Evolutionary conservation across 2,329 filamentous ascomycete species (phyloP), one percentile per base, ranked within the genome.

Genomic region (Aspergillus chevalieri): DNA sequence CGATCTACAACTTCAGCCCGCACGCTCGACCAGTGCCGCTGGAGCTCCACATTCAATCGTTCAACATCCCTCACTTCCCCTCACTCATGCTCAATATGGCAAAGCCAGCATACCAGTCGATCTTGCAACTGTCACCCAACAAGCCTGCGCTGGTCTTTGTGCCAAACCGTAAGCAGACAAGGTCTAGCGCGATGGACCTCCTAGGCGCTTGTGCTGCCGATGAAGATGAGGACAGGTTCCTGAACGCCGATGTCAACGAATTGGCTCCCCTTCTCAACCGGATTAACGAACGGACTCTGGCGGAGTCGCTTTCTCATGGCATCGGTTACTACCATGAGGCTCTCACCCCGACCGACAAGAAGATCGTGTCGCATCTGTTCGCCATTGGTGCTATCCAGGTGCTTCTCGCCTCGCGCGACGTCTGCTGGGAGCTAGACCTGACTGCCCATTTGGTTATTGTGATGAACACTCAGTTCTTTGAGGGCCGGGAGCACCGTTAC

Each of bases 41-140:
- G 28, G 92, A 97, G 67, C 81, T 98, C 50, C 90, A 96, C 66
- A 86, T 98, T 44, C 93, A 98, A 70, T 92, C 91, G 1, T 98
- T 93, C 73, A 88, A 85, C 24, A 95, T 95, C 52, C 90, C 94
- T 43, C 94, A 98, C 66, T 96, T 95, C 74, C 94, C 93, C 3
- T 97, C 93, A 9, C 79, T 98, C 38, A 98, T 98, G 93, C 81
- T 98, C 58, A 91, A 93, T 12, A 98, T 98, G 93, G 89, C 91
- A 14, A 92, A 94, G 69, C 94, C 94, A 17, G 86, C 89, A 1
- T 97, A 96, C 67, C 77, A 89, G 52, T 87, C 92, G 2, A 88
- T 98, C 57, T 81, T 89, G 2, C 89, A 95, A 62, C 81, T 95
- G 67, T 94, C 93, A 6, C 77, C 89, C 0, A 85, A 94, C 55